These are phyloP conservation scores for Boletus rex-veris DNA, from an alignment of 768 basidiomycete species.

Conservation along the genomic window DNA sequence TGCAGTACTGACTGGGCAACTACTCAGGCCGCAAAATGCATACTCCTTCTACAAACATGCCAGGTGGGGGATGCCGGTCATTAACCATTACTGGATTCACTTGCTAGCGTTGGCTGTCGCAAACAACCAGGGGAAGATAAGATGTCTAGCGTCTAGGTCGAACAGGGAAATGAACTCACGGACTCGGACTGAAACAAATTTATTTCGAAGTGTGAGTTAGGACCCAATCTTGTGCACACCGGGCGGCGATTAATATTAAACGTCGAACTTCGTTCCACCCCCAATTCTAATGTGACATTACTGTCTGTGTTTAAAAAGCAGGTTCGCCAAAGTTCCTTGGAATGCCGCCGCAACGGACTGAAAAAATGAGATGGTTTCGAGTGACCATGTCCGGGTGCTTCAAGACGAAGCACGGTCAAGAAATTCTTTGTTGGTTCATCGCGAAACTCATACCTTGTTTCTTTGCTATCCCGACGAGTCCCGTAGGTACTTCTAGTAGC, in stretches of 20 bases:
- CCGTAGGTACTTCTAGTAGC: not conserved
- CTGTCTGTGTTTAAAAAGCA: not conserved
- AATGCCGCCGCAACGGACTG: not conserved
- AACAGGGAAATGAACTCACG: no score
- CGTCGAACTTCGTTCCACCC: not conserved
- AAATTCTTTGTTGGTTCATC: not conserved
- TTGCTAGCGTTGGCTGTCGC: not conserved
- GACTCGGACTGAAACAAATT: no score
- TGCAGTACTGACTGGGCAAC: no score
- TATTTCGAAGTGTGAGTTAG: no score
- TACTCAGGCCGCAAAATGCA: not conserved
- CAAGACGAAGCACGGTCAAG: not conserved
- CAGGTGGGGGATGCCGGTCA: no score
- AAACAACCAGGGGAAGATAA: not conserved
- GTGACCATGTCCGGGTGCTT: not conserved
- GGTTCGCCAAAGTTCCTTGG: not conserved
- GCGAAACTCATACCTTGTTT: not conserved
- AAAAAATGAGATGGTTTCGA: not conserved
- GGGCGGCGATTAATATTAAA: not conserved
- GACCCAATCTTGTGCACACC: no score
- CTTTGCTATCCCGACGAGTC: not conserved
- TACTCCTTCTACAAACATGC: not conserved
- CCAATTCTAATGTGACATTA: not conserved
- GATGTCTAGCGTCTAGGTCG: no score
- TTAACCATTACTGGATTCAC: not conserved